Percentiles rank a stretch among this genome's conserved stretches.
phyloP scores from a whole-genome alignment of 2,329 filamentous ascomycete species.

The Ceratocystis diversiconidia region DNA sequence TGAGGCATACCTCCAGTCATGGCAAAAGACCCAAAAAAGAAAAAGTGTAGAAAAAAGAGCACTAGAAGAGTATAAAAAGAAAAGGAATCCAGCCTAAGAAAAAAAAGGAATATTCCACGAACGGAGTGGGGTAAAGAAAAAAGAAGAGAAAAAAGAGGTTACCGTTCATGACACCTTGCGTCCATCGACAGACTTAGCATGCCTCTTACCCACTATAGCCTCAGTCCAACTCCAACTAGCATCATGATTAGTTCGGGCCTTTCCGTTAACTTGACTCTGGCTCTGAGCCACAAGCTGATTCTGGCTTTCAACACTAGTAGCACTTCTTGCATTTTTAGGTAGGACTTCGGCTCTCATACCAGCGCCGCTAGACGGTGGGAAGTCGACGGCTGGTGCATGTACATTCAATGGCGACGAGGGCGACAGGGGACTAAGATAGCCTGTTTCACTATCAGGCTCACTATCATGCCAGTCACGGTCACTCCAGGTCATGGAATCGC shows the following conservation, averaged over 20 bases:
- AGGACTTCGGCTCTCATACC: constrained; percentile 6
- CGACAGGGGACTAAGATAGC: constrained; percentile 15
- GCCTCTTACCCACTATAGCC: constrained; percentile 36
- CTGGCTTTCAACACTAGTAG: too few relatives aligned
- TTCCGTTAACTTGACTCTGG: neutral
- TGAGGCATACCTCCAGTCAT: too few relatives aligned
- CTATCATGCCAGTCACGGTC: constrained; percentile 49
- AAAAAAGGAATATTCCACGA: neutral
- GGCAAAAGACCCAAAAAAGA: neutral
- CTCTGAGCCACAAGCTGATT: neutral
- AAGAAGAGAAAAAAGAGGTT: neutral
- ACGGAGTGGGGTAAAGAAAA: neutral
- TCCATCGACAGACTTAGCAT: constrained; percentile 9
- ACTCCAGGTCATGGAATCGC: constrained; percentile 50
- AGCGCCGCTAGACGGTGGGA: neutral
- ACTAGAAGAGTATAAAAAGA: neutral
- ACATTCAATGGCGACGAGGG: neutral
- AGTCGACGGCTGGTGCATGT: neutral
- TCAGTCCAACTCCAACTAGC: constrained; percentile 39
- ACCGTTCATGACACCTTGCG: neutral
- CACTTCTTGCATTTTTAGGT: too few relatives aligned
- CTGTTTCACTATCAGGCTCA: constrained; percentile 31
- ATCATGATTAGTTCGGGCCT: constrained; percentile 12
- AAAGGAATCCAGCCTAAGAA: neutral
- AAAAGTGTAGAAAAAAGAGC: neutral